These are phyloP conservation scores for Dactylellina cionopaga DNA, from an alignment of 2,329 filamentous ascomycete species.

Conservation along the genomic window DNA sequence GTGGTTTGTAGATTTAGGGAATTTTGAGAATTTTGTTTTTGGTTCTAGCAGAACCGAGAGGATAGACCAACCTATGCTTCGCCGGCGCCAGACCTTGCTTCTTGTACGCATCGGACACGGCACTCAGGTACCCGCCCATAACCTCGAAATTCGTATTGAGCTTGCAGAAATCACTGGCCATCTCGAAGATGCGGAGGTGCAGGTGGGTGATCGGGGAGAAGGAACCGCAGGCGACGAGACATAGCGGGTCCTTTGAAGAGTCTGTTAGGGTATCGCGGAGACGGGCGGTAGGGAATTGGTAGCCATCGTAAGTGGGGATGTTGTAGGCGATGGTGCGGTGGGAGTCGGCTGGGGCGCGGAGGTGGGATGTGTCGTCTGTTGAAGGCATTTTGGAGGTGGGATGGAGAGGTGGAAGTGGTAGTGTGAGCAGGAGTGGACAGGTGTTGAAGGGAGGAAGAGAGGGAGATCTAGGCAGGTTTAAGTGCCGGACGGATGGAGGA, in stretches of 20 bases:
- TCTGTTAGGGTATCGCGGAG: constrained; percentile 69
- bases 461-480: constrained; percentile 21
- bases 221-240: constrained; percentile 75
- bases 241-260: constrained; percentile 70
- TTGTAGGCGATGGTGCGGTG: constrained; percentile 32
- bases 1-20: constrained; percentile 7
- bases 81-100: constrained; percentile 81
- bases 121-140: constrained; percentile 83
- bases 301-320: constrained; percentile 59
- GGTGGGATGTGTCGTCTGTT: constrained; percentile 23
- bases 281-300: constrained; percentile 71
- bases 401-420: constrained; percentile 2
- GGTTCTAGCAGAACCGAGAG: no score
- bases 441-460: background rate
- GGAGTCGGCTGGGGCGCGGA: constrained; percentile 6
- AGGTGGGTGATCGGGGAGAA: constrained; percentile 81
- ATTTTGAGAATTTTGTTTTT: background rate
- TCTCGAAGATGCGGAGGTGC: constrained; percentile 87
- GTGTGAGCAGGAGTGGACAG: background rate
- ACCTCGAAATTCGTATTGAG: constrained; percentile 80
- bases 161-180: constrained; percentile 81
- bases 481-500: constrained; percentile 18
- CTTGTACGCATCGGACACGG: constrained; percentile 80
- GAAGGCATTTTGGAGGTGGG: constrained; percentile 22
- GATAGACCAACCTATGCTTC: constrained; percentile 68